A percentile compares a stretch with the other conserved stretches of the same genome.
These are phyloP conservation scores for Schizophyllum amplum DNA, from an alignment of 1,284 basidiomycete species.

Conservation along the genomic window DNA sequence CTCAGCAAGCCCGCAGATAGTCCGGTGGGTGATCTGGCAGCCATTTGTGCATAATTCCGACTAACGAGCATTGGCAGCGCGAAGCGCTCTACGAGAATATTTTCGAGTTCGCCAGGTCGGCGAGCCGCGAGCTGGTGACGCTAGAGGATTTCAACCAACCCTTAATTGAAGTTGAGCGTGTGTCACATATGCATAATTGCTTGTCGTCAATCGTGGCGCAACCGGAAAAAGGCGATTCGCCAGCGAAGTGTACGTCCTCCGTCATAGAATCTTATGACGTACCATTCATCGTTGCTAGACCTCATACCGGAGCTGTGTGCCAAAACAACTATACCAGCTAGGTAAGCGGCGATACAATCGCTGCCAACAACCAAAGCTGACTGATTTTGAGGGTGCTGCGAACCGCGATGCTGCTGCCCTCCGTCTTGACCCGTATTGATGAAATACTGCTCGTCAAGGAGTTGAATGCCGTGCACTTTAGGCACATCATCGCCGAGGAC, in stretches of 20 bases:
- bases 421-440: constrained; percentile 61
- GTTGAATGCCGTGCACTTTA: constrained; percentile 62
- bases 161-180: constrained; percentile 55
- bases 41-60: no score
- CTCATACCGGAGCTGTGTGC: constrained; percentile 71
- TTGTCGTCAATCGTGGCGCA: constrained; percentile 38
- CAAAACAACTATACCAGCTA: constrained; percentile 65
- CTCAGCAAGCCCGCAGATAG: constrained; percentile 61
- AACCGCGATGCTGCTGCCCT: constrained; percentile 62
- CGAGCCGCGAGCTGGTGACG: constrained; percentile 51
- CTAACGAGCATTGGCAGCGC: constrained; percentile 36
- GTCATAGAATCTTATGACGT: constrained; percentile 15
- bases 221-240: constrained; percentile 26
- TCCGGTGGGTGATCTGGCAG: constrained; percentile 33
- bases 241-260: constrained; percentile 43
- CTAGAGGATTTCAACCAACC: constrained; percentile 59
- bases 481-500: constrained; percentile 48
- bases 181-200: constrained; percentile 44
- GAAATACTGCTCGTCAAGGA: constrained; percentile 67
- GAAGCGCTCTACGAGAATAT: constrained; percentile 49
- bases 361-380: constrained; percentile 5
- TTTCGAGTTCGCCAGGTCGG: constrained; percentile 55
- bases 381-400: constrained; percentile 45
- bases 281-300: constrained; percentile 32
- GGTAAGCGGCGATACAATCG: constrained; percentile 32